Percentiles rank a stretch among this genome's conserved stretches.
Evolutionary conservation across 1,284 basidiomycete species (phyloP).

Genomic region (Flammula alnicola): DNA sequence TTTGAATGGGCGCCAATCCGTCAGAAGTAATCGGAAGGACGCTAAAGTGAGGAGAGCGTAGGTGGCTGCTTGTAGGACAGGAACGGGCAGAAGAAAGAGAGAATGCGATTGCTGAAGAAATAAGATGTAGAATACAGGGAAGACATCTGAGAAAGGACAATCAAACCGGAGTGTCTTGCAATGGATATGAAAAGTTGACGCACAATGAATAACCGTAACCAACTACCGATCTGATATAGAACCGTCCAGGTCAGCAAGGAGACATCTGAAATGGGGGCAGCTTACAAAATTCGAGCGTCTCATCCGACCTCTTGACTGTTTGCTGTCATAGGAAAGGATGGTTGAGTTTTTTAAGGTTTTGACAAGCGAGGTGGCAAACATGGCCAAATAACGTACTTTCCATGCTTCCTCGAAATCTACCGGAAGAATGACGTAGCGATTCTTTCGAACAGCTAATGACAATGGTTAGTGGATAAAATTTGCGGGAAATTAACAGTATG

Average conservation of each 20-base stretch:
- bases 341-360: slow-evolving; percentile 41
- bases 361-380: slow-evolving; percentile 41
- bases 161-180: not conserved
- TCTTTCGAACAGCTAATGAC: slow-evolving; percentile 88
- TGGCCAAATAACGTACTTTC: slow-evolving; percentile 79
- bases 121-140: slow-evolving; percentile 28
- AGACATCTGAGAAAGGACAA: slow-evolving; percentile 10
- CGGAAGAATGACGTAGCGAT: slow-evolving; percentile 96
- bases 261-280: slow-evolving; percentile 16
- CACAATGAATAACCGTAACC: slow-evolving; percentile 32
- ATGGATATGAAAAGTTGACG: slow-evolving; percentile 2
- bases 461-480: slow-evolving; percentile 15
- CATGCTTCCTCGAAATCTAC: slow-evolving; percentile 98
- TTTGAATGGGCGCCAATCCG: slow-evolving; percentile 81
- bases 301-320: slow-evolving; percentile 93
- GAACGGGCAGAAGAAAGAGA: slow-evolving; percentile 3
- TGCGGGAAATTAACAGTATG: slow-evolving; percentile 8
- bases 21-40: slow-evolving; percentile 59
- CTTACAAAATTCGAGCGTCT: slow-evolving; percentile 96
- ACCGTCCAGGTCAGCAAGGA: slow-evolving; percentile 12
- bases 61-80: not conserved
- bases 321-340: slow-evolving; percentile 57
- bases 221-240: slow-evolving; percentile 51
- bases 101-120: slow-evolving; percentile 24
- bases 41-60: slow-evolving; percentile 83